These are phyloP conservation scores for Rubroshorea leprosula DNA, from an alignment of 345 rosid species.

Conservation along the genomic window DNA sequence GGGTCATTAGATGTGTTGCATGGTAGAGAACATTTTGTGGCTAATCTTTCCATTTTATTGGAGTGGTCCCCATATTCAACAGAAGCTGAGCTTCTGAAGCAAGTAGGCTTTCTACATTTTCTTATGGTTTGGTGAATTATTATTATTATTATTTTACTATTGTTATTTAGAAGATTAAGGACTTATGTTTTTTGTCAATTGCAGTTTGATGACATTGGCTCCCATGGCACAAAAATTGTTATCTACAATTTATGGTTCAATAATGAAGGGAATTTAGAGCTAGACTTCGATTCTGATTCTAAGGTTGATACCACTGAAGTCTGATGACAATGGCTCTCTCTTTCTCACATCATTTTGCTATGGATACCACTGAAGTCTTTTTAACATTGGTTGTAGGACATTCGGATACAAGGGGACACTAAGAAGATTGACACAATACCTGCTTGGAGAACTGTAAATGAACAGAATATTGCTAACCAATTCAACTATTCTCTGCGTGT, in stretches of 20 bases:
- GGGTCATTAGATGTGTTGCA: constrained; percentile 37
- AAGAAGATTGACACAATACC: constrained; percentile 30
- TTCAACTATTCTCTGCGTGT: constrained; percentile 75
- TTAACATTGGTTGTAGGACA: constrained; percentile 47
- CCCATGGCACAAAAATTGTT: constrained; percentile 84
- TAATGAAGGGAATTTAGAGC: constrained; percentile 58
- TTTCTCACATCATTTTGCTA: background rate
- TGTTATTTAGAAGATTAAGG: background rate
- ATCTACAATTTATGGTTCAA: constrained; percentile 82
- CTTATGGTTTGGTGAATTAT: background rate
- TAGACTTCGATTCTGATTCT: constrained; percentile 64
- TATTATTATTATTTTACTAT: no score
- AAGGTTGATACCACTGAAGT: constrained; percentile 42
- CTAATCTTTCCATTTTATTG: constrained; percentile 67
- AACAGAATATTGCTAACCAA: constrained; percentile 64
- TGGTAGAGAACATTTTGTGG: constrained; percentile 47
- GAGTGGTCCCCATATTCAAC: constrained; percentile 90
- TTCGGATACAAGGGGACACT: constrained; percentile 60
- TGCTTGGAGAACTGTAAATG: constrained; percentile 46
- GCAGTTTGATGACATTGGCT: constrained; percentile 78
- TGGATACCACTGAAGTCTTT: background rate
- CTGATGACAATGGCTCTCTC: constrained; percentile 12
- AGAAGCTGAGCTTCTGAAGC: constrained; percentile 84
- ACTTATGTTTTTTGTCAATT: background rate
- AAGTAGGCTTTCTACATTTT: constrained; percentile 36